Percentiles rank a stretch among this genome's conserved stretches.
These are phyloP conservation scores for Cryptococcus neoformans DNA, from an alignment of 1,284 basidiomycete genomes.

Conservation along the genomic window DNA sequence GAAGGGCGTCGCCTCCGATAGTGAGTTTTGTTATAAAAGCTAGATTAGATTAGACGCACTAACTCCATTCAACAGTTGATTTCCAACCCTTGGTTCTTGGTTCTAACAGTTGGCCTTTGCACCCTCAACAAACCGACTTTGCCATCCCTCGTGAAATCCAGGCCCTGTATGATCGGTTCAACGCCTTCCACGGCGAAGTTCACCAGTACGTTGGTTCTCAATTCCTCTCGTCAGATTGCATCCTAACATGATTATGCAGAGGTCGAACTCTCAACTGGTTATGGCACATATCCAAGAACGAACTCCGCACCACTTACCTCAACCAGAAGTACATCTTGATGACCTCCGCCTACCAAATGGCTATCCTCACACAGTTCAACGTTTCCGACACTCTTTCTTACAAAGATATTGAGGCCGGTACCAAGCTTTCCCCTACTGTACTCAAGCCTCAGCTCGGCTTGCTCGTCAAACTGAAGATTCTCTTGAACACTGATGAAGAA, in stretches of 20 bases:
- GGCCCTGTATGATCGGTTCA: slow-evolving; percentile 86
- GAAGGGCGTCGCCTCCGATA: slow-evolving; percentile 56
- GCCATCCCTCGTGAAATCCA: slow-evolving; percentile 84
- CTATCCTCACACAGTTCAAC: slow-evolving; percentile 93
- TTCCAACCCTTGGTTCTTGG: slow-evolving; percentile 93
- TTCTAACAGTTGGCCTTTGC: slow-evolving; percentile 95
- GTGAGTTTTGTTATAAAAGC: slow-evolving; percentile 18
- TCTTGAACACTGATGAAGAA: slow-evolving; percentile 91
- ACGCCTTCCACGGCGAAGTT: slow-evolving; percentile 84
- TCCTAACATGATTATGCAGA: slow-evolving; percentile 17
- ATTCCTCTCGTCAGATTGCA: background rate
- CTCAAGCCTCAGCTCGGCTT: slow-evolving; percentile 78
- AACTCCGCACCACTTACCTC: slow-evolving; percentile 87
- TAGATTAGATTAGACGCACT: background rate
- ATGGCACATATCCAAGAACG: slow-evolving; percentile 97
- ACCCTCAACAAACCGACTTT: slow-evolving; percentile 78
- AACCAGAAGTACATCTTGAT: slow-evolving; percentile 95
- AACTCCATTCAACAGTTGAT: slow-evolving; percentile 56
- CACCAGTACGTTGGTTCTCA: slow-evolving; percentile 24
- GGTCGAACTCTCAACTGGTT: slow-evolving; percentile 96
- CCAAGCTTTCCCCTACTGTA: slow-evolving; percentile 77
- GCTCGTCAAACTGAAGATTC: slow-evolving; percentile 84
- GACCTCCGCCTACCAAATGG: slow-evolving; percentile 94
- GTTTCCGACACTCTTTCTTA: slow-evolving; percentile 77
- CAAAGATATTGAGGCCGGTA: slow-evolving; percentile 76